A percentile compares a stretch with the other conserved stretches of the same genome.
Conservation (phyloP, 192 early-diverging fungal genomes). For the Coemansia sp. region DNA sequence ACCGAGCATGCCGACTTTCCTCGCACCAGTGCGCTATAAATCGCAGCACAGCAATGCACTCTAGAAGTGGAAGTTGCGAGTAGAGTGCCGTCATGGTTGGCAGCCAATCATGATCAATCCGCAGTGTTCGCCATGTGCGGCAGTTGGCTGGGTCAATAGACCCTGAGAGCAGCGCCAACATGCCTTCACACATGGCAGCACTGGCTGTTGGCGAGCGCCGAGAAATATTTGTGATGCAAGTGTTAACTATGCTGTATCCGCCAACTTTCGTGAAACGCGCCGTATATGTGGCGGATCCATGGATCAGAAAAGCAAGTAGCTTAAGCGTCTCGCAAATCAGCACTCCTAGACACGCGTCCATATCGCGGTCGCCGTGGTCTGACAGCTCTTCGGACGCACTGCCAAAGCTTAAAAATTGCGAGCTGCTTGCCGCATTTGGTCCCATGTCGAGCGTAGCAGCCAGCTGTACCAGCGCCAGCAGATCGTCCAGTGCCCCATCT, state of each 20-base stretch:
- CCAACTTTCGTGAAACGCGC: slow-evolving; percentile 4
- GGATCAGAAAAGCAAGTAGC: slow-evolving; percentile 37
- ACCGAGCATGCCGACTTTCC: slow-evolving; percentile 18
- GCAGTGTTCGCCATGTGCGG: slow-evolving; percentile 10
- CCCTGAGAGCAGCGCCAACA: slow-evolving; percentile 35
- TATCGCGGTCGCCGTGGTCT: neutral
- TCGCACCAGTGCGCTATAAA: slow-evolving; percentile 39
- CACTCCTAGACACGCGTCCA: slow-evolving; percentile 6
- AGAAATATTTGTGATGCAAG: slow-evolving; percentile 8
- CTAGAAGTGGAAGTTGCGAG: slow-evolving; percentile 10
- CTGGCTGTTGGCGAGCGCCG: slow-evolving; percentile 3
- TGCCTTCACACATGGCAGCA: slow-evolving; percentile 17
- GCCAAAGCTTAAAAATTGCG: slow-evolving; percentile 15
- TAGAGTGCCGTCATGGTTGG: slow-evolving; percentile 16
- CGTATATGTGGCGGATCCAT: slow-evolving; percentile 11
- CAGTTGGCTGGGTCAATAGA: slow-evolving; percentile 4
- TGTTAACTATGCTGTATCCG: slow-evolving; percentile 19
- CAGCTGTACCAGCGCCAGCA: slow-evolving; percentile 25
- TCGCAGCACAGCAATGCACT: slow-evolving; percentile 15
- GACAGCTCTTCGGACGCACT: neutral
- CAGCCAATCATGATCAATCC: slow-evolving; percentile 31
- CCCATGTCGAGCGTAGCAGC: slow-evolving; percentile 16
- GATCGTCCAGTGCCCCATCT: slow-evolving; percentile 12
- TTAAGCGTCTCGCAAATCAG: slow-evolving; percentile 21
- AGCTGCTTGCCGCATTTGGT: neutral